Evolutionary conservation across 768 basidiomycete genomes (phyloP).

Genomic region (Collybia mongolica): DNA sequence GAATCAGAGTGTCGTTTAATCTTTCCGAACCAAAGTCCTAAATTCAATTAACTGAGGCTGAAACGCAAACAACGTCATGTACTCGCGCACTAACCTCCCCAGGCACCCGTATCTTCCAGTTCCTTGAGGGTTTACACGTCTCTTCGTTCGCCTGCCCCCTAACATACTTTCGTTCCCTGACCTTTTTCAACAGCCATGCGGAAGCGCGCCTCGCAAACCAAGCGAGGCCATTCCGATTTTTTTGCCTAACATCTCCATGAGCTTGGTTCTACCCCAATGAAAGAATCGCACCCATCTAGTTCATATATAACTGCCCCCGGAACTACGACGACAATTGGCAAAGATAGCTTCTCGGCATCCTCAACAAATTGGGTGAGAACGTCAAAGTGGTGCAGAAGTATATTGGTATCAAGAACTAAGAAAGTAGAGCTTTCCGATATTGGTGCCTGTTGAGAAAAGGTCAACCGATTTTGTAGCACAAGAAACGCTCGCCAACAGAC

Average conservation of each 20-base stretch:
- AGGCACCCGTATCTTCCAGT: conserved; percentile 53
- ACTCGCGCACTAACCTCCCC: conserved; percentile 37
- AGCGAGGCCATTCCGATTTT: conserved; percentile 43
- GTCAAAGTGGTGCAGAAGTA: conserved; percentile 67
- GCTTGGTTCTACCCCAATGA: neutral
- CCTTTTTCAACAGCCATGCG: conserved; percentile 62
- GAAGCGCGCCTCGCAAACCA: conserved; percentile 73
- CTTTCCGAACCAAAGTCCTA: neutral
- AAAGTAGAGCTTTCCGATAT: conserved; percentile 40
- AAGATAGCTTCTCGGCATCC: conserved; percentile 47
- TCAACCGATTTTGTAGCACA: neutral
- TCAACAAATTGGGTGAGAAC: conserved; percentile 62
- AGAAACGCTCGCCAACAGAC: neutral
- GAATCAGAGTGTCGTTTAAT: conserved; percentile 67
- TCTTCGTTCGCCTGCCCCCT: conserved; percentile 64
- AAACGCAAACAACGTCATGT: too few relatives aligned
- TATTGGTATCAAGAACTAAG: conserved; percentile 78
- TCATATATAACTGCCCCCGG: conserved; percentile 78
- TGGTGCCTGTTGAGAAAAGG: conserved; percentile 33
- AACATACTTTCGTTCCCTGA: conserved; percentile 53
- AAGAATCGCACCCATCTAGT: conserved; percentile 58
- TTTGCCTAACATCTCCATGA: conserved; percentile 36
- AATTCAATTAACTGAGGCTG: neutral
- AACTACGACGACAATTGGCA: conserved; percentile 64
- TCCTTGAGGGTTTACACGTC: conserved; percentile 57